A percentile compares a stretch with the other conserved stretches of the same genome.
phyloP scores from a whole-genome alignment of 768 basidiomycete species.

The Clitopilus hobsonii region DNA sequence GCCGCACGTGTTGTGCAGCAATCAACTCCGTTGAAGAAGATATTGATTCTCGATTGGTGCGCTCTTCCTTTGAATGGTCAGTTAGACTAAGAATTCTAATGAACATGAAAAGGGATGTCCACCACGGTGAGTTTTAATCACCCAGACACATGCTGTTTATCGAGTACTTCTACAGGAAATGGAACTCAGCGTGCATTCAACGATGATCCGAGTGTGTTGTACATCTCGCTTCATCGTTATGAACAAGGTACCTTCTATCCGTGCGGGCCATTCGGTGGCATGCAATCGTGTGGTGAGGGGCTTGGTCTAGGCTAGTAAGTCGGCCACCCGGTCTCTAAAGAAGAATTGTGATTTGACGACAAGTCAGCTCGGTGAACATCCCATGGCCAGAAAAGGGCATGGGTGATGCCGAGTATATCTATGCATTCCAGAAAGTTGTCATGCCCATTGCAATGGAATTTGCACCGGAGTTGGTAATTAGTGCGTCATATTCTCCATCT shows the following conservation, averaged over 20 bases:
- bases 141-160: slow-evolving; percentile 4
- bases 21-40: slow-evolving; percentile 63
- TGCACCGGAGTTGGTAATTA: slow-evolving; percentile 91
- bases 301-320: slow-evolving; percentile 82
- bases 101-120: slow-evolving; percentile 64
- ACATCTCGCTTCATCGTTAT: slow-evolving; percentile 93
- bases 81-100: slow-evolving; percentile 1
- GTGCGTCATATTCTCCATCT: too few relatives aligned
- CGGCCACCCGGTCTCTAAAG: slow-evolving; percentile 3
- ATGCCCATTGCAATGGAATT: slow-evolving; percentile 99
- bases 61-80: slow-evolving; percentile 20
- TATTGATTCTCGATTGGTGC: slow-evolving; percentile 94
- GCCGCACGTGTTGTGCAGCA: slow-evolving; percentile 81
- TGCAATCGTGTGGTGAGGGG: slow-evolving; percentile 84
- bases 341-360: slow-evolving; percentile 5
- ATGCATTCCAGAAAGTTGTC: slow-evolving; percentile 92
- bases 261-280: slow-evolving; percentile 82
- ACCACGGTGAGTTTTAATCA: slow-evolving; percentile 56
- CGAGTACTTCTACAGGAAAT: slow-evolving; percentile 60
- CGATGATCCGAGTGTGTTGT: slow-evolving; percentile 86
- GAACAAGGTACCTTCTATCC: slow-evolving; percentile 93
- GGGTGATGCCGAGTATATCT: slow-evolving; percentile 93
- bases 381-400: slow-evolving; percentile 90
- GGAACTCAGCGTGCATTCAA: slow-evolving; percentile 96
- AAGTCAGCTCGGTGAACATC: slow-evolving; percentile 82